Percentiles rank a stretch among this genome's conserved stretches.
These are phyloP conservation scores for Penicillium sp. DNA, from an alignment of 2,329 filamentous ascomycete genomes.

Conservation along the genomic window DNA sequence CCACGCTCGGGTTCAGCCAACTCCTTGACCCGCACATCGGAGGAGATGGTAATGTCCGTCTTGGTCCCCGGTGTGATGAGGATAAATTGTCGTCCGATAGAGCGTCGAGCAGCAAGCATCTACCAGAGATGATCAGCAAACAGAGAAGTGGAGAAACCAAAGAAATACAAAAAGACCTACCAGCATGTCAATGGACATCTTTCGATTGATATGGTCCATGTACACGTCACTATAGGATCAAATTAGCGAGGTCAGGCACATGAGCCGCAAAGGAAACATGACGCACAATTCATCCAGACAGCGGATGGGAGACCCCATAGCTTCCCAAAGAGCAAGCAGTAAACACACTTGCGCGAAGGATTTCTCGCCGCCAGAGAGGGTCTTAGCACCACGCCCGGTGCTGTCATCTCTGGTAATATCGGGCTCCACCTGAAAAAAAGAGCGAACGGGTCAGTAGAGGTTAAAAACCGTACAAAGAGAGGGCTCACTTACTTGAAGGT, in stretches of 20 bases:
- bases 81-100: constrained; percentile 89
- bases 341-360: constrained; percentile 97
- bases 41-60: constrained; percentile 43
- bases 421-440: constrained; percentile 52
- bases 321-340: constrained; percentile 89
- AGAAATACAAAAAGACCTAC: constrained; percentile 48
- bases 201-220: constrained; percentile 96
- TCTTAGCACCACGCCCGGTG: constrained; percentile 77
- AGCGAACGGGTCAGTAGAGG: constrained; percentile 5
- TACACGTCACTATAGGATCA: constrained; percentile 66
- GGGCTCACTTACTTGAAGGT: constrained; percentile 59
- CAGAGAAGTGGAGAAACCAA: neutral
- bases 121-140: constrained; percentile 34
- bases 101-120: constrained; percentile 77
- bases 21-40: constrained; percentile 44
- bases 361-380: constrained; percentile 91
- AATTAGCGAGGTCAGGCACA: constrained; percentile 12
- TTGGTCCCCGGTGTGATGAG: constrained; percentile 93
- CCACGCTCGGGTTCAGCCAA: constrained; percentile 45
- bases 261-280: neutral
- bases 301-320: constrained; percentile 90
- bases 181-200: constrained; percentile 89
- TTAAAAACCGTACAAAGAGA: neutral
- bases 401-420: constrained; percentile 64
- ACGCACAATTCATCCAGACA: constrained; percentile 86